Base-by-base conservation (phyloP, 768 basidiomycete genomes). In the Goffeauzyma gilvescens region DNA sequence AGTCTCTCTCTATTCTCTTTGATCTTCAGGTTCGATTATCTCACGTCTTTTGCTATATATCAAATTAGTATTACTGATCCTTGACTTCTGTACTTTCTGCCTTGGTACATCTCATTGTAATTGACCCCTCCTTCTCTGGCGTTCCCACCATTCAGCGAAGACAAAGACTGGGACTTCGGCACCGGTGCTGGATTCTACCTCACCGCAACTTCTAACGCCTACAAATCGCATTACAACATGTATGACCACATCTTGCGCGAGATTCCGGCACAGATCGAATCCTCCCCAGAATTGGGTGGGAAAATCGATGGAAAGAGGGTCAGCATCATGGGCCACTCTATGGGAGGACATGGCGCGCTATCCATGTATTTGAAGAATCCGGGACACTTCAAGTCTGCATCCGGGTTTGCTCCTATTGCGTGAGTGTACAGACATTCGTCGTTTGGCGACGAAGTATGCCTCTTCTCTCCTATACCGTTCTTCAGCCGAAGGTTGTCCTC, bases 121-220 rank as follows among this genome's bases (percentile, higher is more conserved):
- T 30, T 30, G 28, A 30, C 28, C 9, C 9, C n/a, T 30, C n/a
- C 28, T 9, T 30, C 9, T 30, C 28, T 10, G 9, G 17, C 20
- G 20, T 18, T n/a, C n/a, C n/a, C n/a, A n/a, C n/a, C n/a, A n/a
- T n/a, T n/a, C n/a, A 44, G 44, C 1, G 64, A 65, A 45, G 64
- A 66, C 27, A 59, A 63, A 48, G 65, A 75, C 60, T 90, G 83
- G 84, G 81, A 90, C 55, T 86, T 93, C 62, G 89, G 89, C 30
- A 78, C 77, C 21, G 85, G 87, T 33, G 93, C 93, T 33, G 90
- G 93, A 26, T 98, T 96, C 68, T 96, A 98, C 64, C 62, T 98
- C 52, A 77, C 93, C 58, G 90, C 90, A 3, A 93, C 85, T 2
- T 71, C 75, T 8, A 60, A 62, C 9, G 55, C 58, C 32, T 69